phyloP scores from a whole-genome alignment of 2,329 filamentous ascomycete species.

The Coniochaeta prunicola region DNA sequence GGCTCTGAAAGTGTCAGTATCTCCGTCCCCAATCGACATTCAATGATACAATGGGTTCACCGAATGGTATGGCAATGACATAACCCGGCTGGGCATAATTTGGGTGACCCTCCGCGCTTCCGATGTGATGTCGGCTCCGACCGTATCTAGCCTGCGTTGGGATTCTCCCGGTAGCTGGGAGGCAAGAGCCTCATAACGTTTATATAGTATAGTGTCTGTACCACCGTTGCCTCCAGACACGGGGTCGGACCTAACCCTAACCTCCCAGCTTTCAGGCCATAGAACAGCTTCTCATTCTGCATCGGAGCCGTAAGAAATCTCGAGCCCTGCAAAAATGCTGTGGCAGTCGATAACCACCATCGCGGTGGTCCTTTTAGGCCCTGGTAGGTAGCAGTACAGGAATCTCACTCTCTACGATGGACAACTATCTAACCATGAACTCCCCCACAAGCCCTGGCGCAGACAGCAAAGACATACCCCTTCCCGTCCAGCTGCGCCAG shows the following conservation, averaged over 20 bases:
- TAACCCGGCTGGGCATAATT: neutral
- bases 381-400: neutral
- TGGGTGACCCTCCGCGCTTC: neutral
- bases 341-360: neutral
- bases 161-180: neutral
- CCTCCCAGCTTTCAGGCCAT: neutral
- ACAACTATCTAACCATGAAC: neutral
- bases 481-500: slow-evolving; percentile 25
- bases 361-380: neutral
- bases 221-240: neutral
- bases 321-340: neutral
- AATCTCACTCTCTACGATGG: neutral
- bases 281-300: neutral
- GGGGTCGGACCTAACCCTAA: neutral
- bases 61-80: neutral
- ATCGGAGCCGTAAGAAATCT: neutral
- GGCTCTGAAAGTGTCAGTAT: neutral
- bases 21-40: neutral
- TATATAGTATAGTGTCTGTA: neutral
- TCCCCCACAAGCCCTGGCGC: slow-evolving; percentile 3
- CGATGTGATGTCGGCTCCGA: neutral
- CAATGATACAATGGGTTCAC: neutral
- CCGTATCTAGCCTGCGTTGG: neutral
- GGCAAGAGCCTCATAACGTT: neutral
- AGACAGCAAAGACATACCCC: slow-evolving; percentile 17